Conservation (phyloP, 306 rosid genomes). For the Castanospermum australe region DNA sequence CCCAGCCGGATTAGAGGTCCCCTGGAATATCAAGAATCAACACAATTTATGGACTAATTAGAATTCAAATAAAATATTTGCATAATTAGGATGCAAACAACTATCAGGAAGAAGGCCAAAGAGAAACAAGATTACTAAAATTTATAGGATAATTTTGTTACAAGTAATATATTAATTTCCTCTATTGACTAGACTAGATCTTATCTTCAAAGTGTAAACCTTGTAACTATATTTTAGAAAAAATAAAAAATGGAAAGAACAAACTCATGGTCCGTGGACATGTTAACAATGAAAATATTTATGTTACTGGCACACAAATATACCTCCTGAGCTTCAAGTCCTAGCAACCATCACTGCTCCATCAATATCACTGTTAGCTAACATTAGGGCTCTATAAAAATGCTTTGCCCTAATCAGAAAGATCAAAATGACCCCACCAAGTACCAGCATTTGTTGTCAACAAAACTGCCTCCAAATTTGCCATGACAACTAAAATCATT, state of each 20-base stretch:
- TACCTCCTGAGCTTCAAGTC: constrained; percentile 8
- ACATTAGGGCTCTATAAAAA: constrained; percentile 24
- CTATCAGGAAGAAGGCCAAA: background rate
- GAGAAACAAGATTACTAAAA: background rate
- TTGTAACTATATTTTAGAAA: background rate
- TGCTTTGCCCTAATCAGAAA: constrained; percentile 26
- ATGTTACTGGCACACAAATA: background rate
- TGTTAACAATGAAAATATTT: background rate
- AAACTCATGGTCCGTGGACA: background rate
- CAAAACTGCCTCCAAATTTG: constrained; percentile 24
- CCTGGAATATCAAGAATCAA: constrained; percentile 33
- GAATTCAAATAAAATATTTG: constrained; percentile 15
- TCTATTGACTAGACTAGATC: background rate
- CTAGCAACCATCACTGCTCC: constrained; percentile 26
- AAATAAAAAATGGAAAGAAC: background rate
- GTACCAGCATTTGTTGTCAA: constrained; percentile 29
- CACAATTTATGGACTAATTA: background rate
- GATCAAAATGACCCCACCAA: constrained; percentile 35
- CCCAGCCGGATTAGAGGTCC: constrained; percentile 55
- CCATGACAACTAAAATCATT: constrained; percentile 25
- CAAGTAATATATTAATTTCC: constrained; percentile 3
- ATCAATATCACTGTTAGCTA: constrained; percentile 28
- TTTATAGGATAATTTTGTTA: background rate
- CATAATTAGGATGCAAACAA: background rate
- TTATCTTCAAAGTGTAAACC: background rate